phyloP scores from a whole-genome alignment of 192 early-diverging fungal genomes.

The Geranomyces variabilis region DNA sequence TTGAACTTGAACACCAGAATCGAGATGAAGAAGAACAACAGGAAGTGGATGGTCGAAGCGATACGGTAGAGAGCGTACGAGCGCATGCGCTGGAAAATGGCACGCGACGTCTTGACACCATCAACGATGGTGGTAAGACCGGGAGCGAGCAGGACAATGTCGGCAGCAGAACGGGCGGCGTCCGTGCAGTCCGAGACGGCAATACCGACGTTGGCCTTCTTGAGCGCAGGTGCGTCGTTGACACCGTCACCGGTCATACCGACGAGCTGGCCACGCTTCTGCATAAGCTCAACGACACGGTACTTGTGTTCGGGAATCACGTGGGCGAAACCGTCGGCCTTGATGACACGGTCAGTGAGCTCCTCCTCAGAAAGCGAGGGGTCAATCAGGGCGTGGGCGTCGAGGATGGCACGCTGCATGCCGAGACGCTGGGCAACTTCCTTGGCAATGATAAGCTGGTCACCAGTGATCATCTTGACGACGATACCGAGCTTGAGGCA shows the following conservation, averaged over 20 bases:
- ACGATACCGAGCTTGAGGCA: slow-evolving; percentile 79
- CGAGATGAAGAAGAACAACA: slow-evolving; percentile 94
- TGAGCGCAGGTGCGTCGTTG: slow-evolving; percentile 97
- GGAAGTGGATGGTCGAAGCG: slow-evolving; percentile 91
- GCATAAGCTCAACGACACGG: slow-evolving; percentile 89
- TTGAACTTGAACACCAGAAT: slow-evolving; percentile 80
- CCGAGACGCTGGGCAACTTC: slow-evolving; percentile 88
- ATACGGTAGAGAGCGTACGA: slow-evolving; percentile 92
- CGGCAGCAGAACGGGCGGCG: slow-evolving; percentile 91
- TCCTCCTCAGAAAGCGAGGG: slow-evolving; percentile 75
- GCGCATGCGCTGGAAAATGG: slow-evolving; percentile 95
- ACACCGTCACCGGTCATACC: slow-evolving; percentile 99
- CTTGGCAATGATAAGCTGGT: slow-evolving; percentile 93
- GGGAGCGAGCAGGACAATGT: slow-evolving; percentile 89
- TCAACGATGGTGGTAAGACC: slow-evolving; percentile 93
- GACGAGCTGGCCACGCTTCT: slow-evolving; percentile 85
- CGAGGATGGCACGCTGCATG: slow-evolving; percentile 85
- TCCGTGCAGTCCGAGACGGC: slow-evolving; percentile 95
- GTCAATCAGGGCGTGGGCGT: slow-evolving; percentile 78
- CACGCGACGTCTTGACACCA: slow-evolving; percentile 84
- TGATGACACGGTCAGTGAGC: slow-evolving; percentile 77
- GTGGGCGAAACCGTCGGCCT: slow-evolving; percentile 93
- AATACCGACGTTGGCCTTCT: slow-evolving; percentile 98
- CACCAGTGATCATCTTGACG: slow-evolving; percentile 95
- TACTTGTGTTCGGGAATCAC: slow-evolving; percentile 98